Conservation (phyloP, 1,139 yeast genomes). For the Candida labiduridarum region DNA sequence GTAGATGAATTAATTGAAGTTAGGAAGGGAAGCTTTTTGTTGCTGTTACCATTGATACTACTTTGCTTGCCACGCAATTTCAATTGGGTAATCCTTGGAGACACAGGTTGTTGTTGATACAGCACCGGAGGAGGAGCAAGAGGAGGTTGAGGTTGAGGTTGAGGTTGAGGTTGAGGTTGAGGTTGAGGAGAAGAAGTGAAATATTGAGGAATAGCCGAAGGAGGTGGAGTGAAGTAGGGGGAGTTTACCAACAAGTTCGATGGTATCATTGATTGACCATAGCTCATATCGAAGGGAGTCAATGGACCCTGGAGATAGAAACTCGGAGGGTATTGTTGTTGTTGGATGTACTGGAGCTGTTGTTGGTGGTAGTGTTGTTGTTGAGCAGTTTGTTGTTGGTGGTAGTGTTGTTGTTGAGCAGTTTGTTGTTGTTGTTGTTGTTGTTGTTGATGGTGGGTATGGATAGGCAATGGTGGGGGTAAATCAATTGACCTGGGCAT, state of each 20-base stretch:
- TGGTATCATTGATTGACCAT: conserved; percentile 69
- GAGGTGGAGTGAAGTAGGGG: conserved; percentile 55
- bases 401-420: conserved; percentile 1
- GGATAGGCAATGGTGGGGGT: conserved; percentile 11
- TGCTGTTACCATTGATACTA: background rate
- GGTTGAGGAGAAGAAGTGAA: conserved; percentile 1
- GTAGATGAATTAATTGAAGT: conserved; percentile 17
- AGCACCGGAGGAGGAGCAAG: conserved; percentile 4
- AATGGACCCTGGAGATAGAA: conserved; percentile 13
- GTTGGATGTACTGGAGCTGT: background rate
- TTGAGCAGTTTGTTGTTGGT: conserved; percentile 1
- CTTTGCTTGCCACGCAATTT: conserved; percentile 1
- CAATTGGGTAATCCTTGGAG: conserved; percentile 10
- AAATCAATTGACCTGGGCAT: conserved; percentile 4
- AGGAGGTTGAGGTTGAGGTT: background rate
- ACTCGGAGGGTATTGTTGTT: conserved; percentile 1
- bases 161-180: background rate
- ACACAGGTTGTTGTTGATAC: conserved; percentile 9
- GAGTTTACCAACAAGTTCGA: conserved; percentile 67
- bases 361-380: conserved; percentile 1
- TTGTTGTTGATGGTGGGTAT: conserved; percentile 6
- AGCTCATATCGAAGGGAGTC: conserved; percentile 56
- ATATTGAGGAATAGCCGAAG: conserved; percentile 15
- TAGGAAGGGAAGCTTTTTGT: conserved; percentile 19
- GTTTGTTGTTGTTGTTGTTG: conserved; percentile 1